These are phyloP conservation scores for Ceraceosorus bombacis DNA, from an alignment of 1,284 basidiomycete species.

Conservation along the genomic window DNA sequence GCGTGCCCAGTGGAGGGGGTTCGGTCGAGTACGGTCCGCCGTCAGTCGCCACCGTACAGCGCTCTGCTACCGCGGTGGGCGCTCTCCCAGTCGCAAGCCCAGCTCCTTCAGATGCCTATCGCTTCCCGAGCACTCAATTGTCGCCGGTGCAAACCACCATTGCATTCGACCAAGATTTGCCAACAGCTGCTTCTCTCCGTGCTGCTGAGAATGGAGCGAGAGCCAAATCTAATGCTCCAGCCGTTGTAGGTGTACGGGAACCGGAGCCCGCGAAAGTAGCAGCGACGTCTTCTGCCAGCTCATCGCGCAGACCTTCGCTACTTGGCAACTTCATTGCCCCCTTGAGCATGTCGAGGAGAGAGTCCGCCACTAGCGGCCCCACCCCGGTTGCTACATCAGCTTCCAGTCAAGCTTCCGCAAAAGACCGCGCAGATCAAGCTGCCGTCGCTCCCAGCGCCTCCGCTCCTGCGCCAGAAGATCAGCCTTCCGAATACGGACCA, in stretches of 20 bases:
- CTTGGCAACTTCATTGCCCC: neutral
- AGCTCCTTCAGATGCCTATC: neutral
- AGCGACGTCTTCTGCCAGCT: neutral
- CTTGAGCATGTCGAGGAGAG: neutral
- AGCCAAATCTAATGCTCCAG: neutral
- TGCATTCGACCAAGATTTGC: neutral
- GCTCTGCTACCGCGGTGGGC: too few species aligned
- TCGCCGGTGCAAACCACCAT: neutral
- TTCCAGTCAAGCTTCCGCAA: too few species aligned
- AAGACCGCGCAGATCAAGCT: neutral
- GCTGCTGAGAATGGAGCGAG: neutral
- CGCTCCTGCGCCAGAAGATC: neutral
- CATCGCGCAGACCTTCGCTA: neutral
- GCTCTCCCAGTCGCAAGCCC: too few species aligned
- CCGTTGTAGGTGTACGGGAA: neutral
- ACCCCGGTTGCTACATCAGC: neutral
- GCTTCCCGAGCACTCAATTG: neutral
- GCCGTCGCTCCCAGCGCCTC: too few species aligned
- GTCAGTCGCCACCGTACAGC: too few species aligned
- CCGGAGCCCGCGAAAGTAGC: neutral
- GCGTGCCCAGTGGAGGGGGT: too few species aligned
- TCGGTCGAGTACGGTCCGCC: too few species aligned
- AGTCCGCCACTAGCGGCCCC: neutral
- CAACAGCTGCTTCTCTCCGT: neutral
- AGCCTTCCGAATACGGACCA: conserved; percentile 1